Evolutionary conservation across 352 stramenopile genomes (phyloP).

Genomic region (Phytophthora foliorum): DNA sequence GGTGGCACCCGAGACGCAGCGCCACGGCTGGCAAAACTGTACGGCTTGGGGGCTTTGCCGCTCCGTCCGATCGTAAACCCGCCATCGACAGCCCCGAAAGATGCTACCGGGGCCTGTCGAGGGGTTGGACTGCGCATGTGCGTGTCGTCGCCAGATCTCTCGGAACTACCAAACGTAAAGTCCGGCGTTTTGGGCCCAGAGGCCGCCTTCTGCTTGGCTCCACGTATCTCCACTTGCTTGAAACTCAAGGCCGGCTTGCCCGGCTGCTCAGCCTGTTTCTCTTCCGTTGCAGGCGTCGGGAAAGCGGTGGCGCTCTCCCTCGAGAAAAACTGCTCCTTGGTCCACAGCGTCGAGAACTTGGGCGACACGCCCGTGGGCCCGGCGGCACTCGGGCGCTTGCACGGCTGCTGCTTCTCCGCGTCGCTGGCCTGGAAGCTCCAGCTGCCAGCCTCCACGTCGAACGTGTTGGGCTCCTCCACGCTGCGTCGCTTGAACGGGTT

Average conservation of each 20-base stretch:
- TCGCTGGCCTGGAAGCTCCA: constrained; percentile 16
- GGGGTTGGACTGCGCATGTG: constrained; percentile 33
- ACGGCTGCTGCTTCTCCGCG: constrained; percentile 7
- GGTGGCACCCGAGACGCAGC: not conserved
- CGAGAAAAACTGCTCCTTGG: constrained; percentile 6
- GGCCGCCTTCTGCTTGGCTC: constrained; percentile 1
- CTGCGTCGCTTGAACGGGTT: constrained; percentile 37
- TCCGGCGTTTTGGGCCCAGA: constrained; percentile 6
- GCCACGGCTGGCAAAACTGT: constrained; percentile 27
- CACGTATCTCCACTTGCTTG: constrained; percentile 14
- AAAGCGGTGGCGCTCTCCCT: not conserved
- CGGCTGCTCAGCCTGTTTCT: constrained; percentile 1
- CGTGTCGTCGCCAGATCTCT: constrained; percentile 11
- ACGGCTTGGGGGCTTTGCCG: constrained; percentile 24
- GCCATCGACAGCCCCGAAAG: constrained; percentile 10
- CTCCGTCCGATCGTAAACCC: constrained; percentile 34
- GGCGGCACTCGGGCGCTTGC: not conserved
- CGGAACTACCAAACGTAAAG: constrained; percentile 34
- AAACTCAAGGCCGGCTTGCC: not conserved
- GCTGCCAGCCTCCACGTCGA: constrained; percentile 14
- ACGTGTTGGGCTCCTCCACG: constrained; percentile 14
- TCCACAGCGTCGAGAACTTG: constrained; percentile 19
- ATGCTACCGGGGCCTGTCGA: not conserved
- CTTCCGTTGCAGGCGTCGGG: not conserved
- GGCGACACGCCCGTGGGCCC: constrained; percentile 17